Evolutionary conservation across 192 early-diverging fungal species (phyloP), one percentile per base, ranked within the genome.

Genomic region (Coemansia javaensis): DNA sequence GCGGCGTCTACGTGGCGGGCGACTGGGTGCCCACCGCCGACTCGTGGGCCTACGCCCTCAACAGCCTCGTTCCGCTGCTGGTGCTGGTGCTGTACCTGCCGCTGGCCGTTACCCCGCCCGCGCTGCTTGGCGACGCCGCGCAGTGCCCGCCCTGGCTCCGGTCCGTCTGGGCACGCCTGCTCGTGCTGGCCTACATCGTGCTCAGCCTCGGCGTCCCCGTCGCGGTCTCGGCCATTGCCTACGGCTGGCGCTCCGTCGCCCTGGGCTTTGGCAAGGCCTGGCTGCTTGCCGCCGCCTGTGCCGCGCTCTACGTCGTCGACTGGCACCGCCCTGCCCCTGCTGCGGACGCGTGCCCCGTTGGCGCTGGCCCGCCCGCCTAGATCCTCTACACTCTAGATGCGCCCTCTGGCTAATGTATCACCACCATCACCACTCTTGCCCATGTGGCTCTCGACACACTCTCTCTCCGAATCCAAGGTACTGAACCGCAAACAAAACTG

Each of bases 1-100:
- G 64, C 40, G 83, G 83, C 1, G 59, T 85, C 12, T 63, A 56
- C 15, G 62, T 77, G n/a, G 62, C 53, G 10, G 53, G 51, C 13
- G 63, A 66, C 16, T 77, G 75, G 75, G 50, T 49, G 1, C 75
- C 75, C 17, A 46, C 63, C 18, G 20, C 61, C 37, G 75, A 77
- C 50, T 66, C 75, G 10, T 77, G 63, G 68, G 53, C 51, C 1
- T 72, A 66, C 15, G 75, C 68, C 3, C 33, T 77, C 41, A 49
- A 45, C 12, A 63, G 52, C 39, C 53, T 66, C 6, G 38, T 63
- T 0, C 54, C 71, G 1, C 50, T 79, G 16, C 41, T 39, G 0
- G 42, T 77, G 15, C 18, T 77, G 11, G 50, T 64, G 0, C 35
- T 79, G 20, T 79, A 77, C 23, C 20, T 81, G 28, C 56, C 66